Conservation (phyloP, 306 rosid genomes). For the Delonix regia region DNA sequence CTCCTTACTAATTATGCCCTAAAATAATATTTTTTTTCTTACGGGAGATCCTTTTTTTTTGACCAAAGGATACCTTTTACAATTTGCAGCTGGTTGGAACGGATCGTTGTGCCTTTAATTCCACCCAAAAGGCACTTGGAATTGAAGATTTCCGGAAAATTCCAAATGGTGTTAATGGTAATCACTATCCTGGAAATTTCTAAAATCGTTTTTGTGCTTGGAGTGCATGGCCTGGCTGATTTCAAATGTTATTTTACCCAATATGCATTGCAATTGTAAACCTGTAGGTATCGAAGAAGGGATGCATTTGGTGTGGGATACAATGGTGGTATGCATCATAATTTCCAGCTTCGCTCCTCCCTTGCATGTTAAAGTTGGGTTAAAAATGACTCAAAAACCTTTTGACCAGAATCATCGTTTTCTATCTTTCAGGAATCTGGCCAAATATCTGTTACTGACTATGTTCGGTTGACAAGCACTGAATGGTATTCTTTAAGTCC, state of each 20-base stretch:
- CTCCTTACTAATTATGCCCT: not conserved
- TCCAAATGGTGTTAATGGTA: conserved; percentile 98
- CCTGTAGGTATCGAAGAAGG: conserved; percentile 88
- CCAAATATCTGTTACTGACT: conserved; percentile 80
- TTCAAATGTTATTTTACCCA: conserved; percentile 32
- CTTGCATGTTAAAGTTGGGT: conserved; percentile 5
- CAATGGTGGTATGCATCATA: conserved; percentile 78
- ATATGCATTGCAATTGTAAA: conserved; percentile 34
- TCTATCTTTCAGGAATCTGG: conserved; percentile 78
- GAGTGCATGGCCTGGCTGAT: conserved; percentile 1
- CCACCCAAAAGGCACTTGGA: conserved; percentile 88
- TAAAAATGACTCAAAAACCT: conserved; percentile 20
- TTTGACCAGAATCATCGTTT: conserved; percentile 27
- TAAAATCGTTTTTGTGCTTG: not conserved
- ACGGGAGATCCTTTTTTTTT: conserved; percentile 19
- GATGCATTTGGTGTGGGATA: conserved; percentile 94
- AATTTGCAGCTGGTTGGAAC: conserved; percentile 92
- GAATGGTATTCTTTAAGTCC: conserved; percentile 66
- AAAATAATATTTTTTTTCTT: conserved; percentile 12
- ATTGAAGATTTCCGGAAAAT: conserved; percentile 86
- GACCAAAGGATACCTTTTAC: conserved; percentile 29
- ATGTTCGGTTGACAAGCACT: conserved; percentile 82
- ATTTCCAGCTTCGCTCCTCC: conserved; percentile 23
- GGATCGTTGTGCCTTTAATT: conserved; percentile 82
- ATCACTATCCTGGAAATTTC: conserved; percentile 22